These are phyloP conservation scores for Ogataea methanolica DNA, from an alignment of 805 yeast genomes.

Conservation along the genomic window DNA sequence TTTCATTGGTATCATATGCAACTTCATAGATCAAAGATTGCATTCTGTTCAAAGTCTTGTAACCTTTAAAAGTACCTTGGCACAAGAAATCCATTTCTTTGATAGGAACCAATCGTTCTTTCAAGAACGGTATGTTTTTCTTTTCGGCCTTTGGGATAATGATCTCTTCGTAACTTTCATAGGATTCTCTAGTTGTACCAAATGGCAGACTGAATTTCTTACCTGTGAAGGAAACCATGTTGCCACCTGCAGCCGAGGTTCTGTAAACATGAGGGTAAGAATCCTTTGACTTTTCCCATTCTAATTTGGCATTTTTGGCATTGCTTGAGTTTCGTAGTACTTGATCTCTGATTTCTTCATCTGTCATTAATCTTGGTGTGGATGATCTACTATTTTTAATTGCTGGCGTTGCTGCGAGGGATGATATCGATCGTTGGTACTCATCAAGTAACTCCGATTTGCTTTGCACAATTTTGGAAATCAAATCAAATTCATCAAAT, in stretches of 20 bases:
- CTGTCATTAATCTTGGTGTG: slow-evolving; percentile 37
- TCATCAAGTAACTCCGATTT: slow-evolving; percentile 30
- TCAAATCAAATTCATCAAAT: slow-evolving; percentile 77
- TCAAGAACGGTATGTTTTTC: slow-evolving; percentile 33
- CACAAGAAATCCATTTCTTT: slow-evolving; percentile 71
- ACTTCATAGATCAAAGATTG: slow-evolving; percentile 89
- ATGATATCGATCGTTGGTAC: slow-evolving; percentile 6
- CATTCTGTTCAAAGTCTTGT: slow-evolving; percentile 74
- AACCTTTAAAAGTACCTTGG: slow-evolving; percentile 77
- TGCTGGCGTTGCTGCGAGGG: not conserved
- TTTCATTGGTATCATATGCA: slow-evolving; percentile 89
- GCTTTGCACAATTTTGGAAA: slow-evolving; percentile 54
- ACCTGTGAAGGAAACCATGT: slow-evolving; percentile 73
- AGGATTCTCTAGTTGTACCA: slow-evolving; percentile 68
- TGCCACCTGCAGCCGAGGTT: slow-evolving; percentile 59
- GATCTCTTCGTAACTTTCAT: slow-evolving; percentile 64
- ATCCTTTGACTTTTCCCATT: slow-evolving; percentile 40
- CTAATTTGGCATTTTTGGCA: slow-evolving; percentile 45
- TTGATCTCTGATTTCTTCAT: slow-evolving; percentile 51
- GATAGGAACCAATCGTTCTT: slow-evolving; percentile 50
- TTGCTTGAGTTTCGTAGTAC: slow-evolving; percentile 45
- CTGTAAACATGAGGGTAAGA: slow-evolving; percentile 86
- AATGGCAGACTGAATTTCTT: slow-evolving; percentile 73
- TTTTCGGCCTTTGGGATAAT: slow-evolving; percentile 71
- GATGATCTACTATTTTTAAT: not conserved